Evolutionary conservation across 306 rosid species (phyloP).

Genomic region (Abrus pulchellus): DNA sequence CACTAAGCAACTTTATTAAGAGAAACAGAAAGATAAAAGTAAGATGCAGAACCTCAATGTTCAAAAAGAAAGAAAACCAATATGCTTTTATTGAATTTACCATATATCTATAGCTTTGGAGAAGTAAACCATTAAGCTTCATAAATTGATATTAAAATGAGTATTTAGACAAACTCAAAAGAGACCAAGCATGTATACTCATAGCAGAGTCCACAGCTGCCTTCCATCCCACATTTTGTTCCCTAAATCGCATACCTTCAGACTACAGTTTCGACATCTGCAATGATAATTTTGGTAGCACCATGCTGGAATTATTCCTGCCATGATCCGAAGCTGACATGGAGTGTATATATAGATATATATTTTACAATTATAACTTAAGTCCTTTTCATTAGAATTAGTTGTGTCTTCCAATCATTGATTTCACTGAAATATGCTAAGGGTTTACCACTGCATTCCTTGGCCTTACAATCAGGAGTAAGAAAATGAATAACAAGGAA

Average conservation of each 20-base stretch:
- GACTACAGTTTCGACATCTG: slow-evolving; percentile 19
- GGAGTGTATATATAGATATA: background rate
- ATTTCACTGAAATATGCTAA: background rate
- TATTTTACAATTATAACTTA: background rate
- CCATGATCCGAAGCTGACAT: background rate
- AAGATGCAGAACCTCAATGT: background rate
- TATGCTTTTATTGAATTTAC: background rate
- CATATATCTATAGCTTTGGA: background rate
- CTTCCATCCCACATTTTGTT: background rate
- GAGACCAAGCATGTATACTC: background rate
- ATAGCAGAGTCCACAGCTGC: slow-evolving; percentile 12
- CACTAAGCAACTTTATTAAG: slow-evolving; percentile 17
- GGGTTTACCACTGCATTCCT: background rate
- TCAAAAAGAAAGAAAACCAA: slow-evolving; percentile 8
- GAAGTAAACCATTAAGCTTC: slow-evolving; percentile 7
- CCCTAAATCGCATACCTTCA: slow-evolving; percentile 4
- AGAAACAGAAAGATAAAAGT: background rate
- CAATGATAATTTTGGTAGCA: slow-evolving; percentile 30
- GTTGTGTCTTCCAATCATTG: background rate
- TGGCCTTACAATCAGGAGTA: background rate
- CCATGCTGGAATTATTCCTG: background rate
- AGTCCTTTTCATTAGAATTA: background rate
- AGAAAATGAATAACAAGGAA: background rate
- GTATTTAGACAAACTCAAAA: slow-evolving; percentile 12
- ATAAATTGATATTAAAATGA: slow-evolving; percentile 15